These are phyloP conservation scores for Adansonia madagascariensis DNA, from an alignment of 441 rosid genomes.

Conservation along the genomic window DNA sequence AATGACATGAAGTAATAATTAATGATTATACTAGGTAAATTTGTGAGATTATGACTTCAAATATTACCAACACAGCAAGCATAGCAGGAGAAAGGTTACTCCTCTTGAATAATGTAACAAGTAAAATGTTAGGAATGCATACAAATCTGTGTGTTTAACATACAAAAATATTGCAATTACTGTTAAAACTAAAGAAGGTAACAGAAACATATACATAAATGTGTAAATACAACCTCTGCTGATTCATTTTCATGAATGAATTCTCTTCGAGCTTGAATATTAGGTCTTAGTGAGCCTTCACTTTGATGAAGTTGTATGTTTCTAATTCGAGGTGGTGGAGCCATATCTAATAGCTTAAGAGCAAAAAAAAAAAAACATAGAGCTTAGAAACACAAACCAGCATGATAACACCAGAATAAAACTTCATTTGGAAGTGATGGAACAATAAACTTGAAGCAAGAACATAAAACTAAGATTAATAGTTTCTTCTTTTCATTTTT, in stretches of 20 bases:
- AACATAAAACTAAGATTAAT: neutral
- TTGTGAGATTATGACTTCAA: neutral
- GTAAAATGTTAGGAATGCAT: neutral
- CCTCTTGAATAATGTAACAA: conserved; percentile 10
- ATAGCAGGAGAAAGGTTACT: conserved; percentile 6
- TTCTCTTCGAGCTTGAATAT: conserved; percentile 44
- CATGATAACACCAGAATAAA: conserved; percentile 12
- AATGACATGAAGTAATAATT: neutral
- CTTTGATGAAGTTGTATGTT: conserved; percentile 36
- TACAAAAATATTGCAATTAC: neutral
- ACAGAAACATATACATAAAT: neutral
- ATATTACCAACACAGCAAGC: neutral
- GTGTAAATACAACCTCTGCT: conserved; percentile 41
- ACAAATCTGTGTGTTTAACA: neutral
- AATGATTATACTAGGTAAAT: neutral
- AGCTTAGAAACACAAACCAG: conserved; percentile 23
- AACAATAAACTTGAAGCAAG: neutral
- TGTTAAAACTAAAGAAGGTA: conserved; percentile 6
- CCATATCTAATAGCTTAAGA: conserved; percentile 50
- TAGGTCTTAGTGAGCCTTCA: conserved; percentile 40
- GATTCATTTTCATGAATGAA: conserved; percentile 43
- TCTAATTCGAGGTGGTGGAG: conserved; percentile 46
- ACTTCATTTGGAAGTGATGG: neutral
- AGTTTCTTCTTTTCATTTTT: neutral
- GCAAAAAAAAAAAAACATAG: conserved; percentile 17